phyloP scores from a whole-genome alignment of 331 rosid genomes.

The Cucumis variabilis region DNA sequence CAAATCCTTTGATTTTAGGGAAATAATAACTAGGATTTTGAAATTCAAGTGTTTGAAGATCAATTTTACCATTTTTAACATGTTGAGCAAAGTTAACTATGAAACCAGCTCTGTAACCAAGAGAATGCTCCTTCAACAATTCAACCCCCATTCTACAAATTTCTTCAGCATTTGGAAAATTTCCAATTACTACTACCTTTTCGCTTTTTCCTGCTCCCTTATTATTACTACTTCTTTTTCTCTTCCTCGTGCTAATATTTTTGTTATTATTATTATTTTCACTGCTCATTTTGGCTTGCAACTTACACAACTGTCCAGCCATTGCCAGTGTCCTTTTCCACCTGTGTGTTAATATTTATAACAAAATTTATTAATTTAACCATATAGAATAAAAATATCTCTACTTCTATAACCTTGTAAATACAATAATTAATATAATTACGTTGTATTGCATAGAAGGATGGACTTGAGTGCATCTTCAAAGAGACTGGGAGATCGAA shows the following conservation, averaged over 20 bases:
- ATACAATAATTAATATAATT: too few relatives aligned
- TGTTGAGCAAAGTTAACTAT: constrained; percentile 33
- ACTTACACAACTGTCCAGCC: constrained; percentile 44
- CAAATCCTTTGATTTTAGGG: constrained; percentile 41
- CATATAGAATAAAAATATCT: too few relatives aligned
- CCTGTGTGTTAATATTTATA: neutral
- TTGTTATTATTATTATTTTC: too few relatives aligned
- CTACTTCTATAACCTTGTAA: too few relatives aligned
- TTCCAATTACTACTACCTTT: too few relatives aligned
- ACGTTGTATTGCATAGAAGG: constrained; percentile 43
- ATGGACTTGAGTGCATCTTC: constrained; percentile 51
- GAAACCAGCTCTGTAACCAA: constrained; percentile 38
- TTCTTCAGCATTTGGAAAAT: constrained; percentile 47
- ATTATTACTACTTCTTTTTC: too few relatives aligned
- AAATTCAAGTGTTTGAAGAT: neutral
- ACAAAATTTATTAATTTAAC: too few relatives aligned
- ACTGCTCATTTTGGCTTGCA: constrained; percentile 26
- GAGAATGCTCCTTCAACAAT: neutral
- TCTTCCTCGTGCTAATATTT: too few relatives aligned
- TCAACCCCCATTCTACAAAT: neutral
- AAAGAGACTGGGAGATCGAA: constrained; percentile 51
- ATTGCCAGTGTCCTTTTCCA: constrained; percentile 43
- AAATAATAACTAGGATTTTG: neutral
- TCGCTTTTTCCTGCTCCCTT: neutral
- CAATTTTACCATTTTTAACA: neutral